Evolutionary conservation across 768 basidiomycete species (phyloP), one percentile per base, ranked within the genome.

Genomic region (Tylopilus balloui): DNA sequence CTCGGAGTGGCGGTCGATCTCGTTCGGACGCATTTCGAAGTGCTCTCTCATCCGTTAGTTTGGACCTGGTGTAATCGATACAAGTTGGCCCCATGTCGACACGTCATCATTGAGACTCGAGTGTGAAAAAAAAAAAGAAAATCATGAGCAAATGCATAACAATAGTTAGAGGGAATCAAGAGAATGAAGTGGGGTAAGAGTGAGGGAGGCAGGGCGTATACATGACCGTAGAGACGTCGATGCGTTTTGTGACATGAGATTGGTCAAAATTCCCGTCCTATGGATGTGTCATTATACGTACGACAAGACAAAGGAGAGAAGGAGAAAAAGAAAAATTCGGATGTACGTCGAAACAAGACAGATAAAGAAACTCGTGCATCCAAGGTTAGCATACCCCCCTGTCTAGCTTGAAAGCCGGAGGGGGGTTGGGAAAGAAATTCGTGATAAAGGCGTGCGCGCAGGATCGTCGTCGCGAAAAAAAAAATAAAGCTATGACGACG

Each of bases 401-500:
- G n/a, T n/a, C n/a, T n/a, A n/a, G n/a, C n/a, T n/a, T n/a, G 27
- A 37, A 25, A 24, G 4, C 10, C 21, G 29, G 27, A 45, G 25
- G n/a, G 10, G 34, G 34, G 34, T 34, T n/a, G n/a, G 12, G 11
- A 27, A 27, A 27, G 27, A 27, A 27, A 12, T 42, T n/a, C 48
- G 23, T 29, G 29, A 36, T 36, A 14, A 37, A 35, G 21, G 21
- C 48, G 20, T 32, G 28, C 27, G 28, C 27, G 7, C 32, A 11
- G 15, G 12, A 3, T 36, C 17, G 19, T 36, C 19, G 28, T 44
- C 40, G 38, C 51, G 28, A 15, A 19, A 42, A 23, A 9, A 25
- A 3, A 27, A 11, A 15, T 13, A 12, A 15, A 11, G 5, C 42
- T 47, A 90, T 71, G 87, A 91, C 61, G 87, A 88, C 53, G 88